phyloP scores from a whole-genome alignment of 495 filamentous ascomycete genomes.

The Penicillium angulare region DNA sequence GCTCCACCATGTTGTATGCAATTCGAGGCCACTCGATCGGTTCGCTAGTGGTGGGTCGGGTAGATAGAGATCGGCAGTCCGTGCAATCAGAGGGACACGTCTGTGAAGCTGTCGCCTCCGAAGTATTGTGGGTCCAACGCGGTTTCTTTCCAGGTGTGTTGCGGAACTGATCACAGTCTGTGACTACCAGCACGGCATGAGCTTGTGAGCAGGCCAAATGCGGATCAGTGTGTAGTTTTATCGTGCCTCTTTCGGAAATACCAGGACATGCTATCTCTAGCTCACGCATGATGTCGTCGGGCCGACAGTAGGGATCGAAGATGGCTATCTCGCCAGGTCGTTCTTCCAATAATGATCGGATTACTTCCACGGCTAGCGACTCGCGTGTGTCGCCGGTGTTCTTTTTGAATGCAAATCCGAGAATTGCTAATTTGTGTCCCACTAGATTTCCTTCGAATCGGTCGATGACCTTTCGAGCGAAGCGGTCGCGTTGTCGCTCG shows the following conservation, averaged over 20 bases:
- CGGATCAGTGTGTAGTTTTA: conserved; percentile 33
- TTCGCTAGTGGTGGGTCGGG: conserved; percentile 17
- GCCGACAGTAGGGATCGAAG: conserved; percentile 68
- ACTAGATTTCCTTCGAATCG: conserved; percentile 67
- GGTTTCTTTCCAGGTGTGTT: conserved; percentile 19
- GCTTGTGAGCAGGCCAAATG: conserved; percentile 41
- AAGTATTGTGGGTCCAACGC: conserved; percentile 16
- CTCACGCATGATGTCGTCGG: conserved; percentile 43
- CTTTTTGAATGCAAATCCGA: conserved; percentile 84
- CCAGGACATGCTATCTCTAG: conserved; percentile 18
- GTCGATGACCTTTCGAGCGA: conserved; percentile 59
- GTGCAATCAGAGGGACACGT: conserved; percentile 18
- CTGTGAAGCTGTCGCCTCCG: conserved; percentile 9
- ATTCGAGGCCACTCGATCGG: conserved; percentile 54
- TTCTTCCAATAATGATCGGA: conserved; percentile 63
- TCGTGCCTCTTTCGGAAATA: neutral
- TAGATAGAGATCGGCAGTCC: conserved; percentile 18
- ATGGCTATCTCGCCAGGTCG: conserved; percentile 63
- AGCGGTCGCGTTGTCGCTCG: conserved; percentile 70
- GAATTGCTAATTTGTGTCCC: conserved; percentile 68
- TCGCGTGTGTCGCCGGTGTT: conserved; percentile 77
- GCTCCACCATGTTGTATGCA: conserved; percentile 58
- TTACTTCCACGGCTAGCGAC: conserved; percentile 65
- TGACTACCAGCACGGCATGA: conserved; percentile 35
- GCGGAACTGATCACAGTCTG: conserved; percentile 37